These are phyloP conservation scores for Paratrypanosoma confusum DNA, from an alignment of 208 protist genomes.

Conservation along the genomic window DNA sequence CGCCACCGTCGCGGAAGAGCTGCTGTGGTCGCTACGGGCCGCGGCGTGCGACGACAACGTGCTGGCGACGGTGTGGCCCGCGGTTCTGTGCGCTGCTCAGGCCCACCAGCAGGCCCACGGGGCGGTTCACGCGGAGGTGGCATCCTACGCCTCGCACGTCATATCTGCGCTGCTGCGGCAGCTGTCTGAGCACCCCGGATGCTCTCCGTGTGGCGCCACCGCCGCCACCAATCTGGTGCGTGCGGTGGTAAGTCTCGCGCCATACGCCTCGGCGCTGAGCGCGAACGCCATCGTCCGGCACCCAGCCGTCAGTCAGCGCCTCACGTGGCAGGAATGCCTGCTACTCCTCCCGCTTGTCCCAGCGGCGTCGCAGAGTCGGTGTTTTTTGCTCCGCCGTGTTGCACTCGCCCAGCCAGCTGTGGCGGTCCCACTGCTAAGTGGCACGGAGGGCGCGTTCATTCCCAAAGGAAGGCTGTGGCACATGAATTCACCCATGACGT, in stretches of 20 bases:
- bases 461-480: neutral
- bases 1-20: neutral
- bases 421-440: neutral
- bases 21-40: neutral
- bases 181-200: slow-evolving; percentile 1
- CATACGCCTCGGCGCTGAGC: slow-evolving; percentile 36
- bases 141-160: slow-evolving; percentile 1
- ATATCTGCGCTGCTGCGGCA: slow-evolving; percentile 6
- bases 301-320: slow-evolving; percentile 12
- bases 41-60: slow-evolving; percentile 3
- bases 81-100: slow-evolving; percentile 17
- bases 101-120: neutral
- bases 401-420: slow-evolving; percentile 8
- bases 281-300: slow-evolving; percentile 23
- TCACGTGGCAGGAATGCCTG: slow-evolving; percentile 46
- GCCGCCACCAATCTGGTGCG: slow-evolving; percentile 3
- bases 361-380: slow-evolving; percentile 31
- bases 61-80: slow-evolving; percentile 28
- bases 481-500: neutral
- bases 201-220: neutral
- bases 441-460: slow-evolving; percentile 15
- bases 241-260: slow-evolving; percentile 27
- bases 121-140: slow-evolving; percentile 7
- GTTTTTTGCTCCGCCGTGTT: slow-evolving; percentile 45
- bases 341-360: slow-evolving; percentile 43